phyloP scores from a whole-genome alignment of 768 basidiomycete genomes.

The Lactarius evosmus region DNA sequence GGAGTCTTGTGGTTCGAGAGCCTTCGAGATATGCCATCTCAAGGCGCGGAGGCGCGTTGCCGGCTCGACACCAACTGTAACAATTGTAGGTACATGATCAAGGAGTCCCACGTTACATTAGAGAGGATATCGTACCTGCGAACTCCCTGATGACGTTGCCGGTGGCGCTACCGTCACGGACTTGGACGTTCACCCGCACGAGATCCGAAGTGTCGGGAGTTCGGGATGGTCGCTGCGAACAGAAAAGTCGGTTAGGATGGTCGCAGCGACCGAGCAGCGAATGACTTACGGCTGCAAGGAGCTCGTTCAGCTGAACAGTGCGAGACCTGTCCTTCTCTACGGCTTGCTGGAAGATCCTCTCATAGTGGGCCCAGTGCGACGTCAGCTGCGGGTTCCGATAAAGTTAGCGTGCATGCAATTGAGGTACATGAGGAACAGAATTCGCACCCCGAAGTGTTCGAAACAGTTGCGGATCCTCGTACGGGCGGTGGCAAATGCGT shows the following conservation, averaged over 20 bases:
- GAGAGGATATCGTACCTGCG: slow-evolving; percentile 1
- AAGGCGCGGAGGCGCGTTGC: slow-evolving; percentile 23
- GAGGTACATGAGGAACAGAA: not conserved
- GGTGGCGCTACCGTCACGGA: slow-evolving; percentile 4
- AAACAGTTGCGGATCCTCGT: slow-evolving; percentile 19
- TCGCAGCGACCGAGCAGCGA: no score
- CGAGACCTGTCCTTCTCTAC: slow-evolving; percentile 23
- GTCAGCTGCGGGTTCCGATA: slow-evolving; percentile 1
- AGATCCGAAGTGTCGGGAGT: not conserved
- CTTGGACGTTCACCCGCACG: slow-evolving; percentile 18
- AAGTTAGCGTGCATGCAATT: not conserved
- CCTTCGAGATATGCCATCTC: slow-evolving; percentile 25
- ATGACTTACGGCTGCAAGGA: slow-evolving; percentile 19
- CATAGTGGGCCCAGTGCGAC: slow-evolving; percentile 18
- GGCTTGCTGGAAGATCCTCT: slow-evolving; percentile 21
- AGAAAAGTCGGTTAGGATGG: not conserved
- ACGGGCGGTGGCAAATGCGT: slow-evolving; percentile 7
- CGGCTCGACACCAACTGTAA: slow-evolving; percentile 15
- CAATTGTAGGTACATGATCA: not conserved
- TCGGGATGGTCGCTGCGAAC: slow-evolving; percentile 13
- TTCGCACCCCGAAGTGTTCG: slow-evolving; percentile 18
- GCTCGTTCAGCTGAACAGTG: slow-evolving; percentile 10
- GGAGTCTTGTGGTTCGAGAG: slow-evolving; percentile 15
- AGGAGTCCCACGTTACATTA: no score
- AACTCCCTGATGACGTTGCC: slow-evolving; percentile 12